Evolutionary conservation across 108 stramenopile genomes (phyloP).

Genomic region (Cyclotella cryptica): DNA sequence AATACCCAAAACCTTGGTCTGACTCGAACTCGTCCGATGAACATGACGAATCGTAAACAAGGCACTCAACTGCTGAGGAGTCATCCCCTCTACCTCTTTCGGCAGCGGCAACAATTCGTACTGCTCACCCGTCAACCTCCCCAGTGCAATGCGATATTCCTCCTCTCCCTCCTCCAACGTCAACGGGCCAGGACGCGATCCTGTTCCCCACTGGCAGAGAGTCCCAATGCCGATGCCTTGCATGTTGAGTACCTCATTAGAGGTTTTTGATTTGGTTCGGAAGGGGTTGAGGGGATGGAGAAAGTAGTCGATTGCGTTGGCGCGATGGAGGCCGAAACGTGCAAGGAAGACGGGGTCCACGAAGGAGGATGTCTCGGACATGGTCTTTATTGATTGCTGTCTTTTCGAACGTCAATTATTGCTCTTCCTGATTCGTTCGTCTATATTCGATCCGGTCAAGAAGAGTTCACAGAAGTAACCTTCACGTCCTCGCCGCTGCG

Average conservation of each 20-base stretch:
- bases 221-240: conserved; percentile 81
- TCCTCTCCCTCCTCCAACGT: conserved; percentile 79
- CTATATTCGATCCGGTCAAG: not conserved
- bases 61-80: conserved; percentile 65
- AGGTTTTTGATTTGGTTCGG: conserved; percentile 75
- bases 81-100: conserved; percentile 53
- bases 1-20: conserved; percentile 74
- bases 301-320: conserved; percentile 85
- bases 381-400: conserved; percentile 21
- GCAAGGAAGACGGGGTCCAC: conserved; percentile 89
- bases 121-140: conserved; percentile 78
- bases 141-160: conserved; percentile 67
- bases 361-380: conserved; percentile 91
- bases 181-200: conserved; percentile 64
- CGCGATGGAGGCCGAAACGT: conserved; percentile 75
- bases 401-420: not conserved
- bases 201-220: conserved; percentile 74
- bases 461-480: not conserved
- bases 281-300: conserved; percentile 90
- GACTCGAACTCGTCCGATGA: conserved; percentile 61
- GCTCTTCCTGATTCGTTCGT: not conserved
- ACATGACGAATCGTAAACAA: conserved; percentile 87
- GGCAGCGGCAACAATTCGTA: conserved; percentile 81
- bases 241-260: conserved; percentile 86
- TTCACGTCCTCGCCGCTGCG: too few species aligned